Conservation (phyloP, 2,329 filamentous ascomycete species). For the Claviceps arundinis region DNA sequence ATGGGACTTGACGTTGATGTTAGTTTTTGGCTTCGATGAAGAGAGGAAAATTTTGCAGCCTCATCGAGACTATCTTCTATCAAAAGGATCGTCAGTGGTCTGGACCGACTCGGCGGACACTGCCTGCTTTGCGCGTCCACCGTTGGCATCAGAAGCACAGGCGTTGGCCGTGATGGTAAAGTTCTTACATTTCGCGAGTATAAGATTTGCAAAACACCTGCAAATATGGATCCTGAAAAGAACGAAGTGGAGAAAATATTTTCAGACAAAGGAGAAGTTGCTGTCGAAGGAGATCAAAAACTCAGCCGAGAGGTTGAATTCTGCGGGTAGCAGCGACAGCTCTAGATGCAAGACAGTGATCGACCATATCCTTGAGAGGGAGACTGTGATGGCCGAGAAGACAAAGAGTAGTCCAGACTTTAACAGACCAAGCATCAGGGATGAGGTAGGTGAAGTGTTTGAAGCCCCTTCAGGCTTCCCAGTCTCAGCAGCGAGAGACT, state of each 20-base stretch:
- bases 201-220: constrained; percentile 6
- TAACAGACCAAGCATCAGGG: constrained; percentile 15
- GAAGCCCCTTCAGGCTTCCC: too few species aligned
- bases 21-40: not conserved
- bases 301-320: not conserved
- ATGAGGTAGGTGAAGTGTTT: constrained; percentile 14
- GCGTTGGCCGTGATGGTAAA: not conserved
- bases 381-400: constrained; percentile 14
- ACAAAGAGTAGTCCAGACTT: constrained; percentile 16
- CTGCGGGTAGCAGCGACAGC: not conserved
- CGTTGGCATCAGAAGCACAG: not conserved
- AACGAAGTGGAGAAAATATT: constrained; percentile 2
- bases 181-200: not conserved
- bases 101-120: not conserved
- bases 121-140: not conserved
- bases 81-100: not conserved
- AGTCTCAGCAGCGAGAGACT: not conserved
- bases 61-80: not conserved
- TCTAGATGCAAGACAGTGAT: not conserved
- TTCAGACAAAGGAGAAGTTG: constrained; percentile 2
- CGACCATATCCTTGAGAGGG: not conserved
- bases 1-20: constrained; percentile 18
- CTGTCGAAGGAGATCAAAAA: constrained; percentile 4
- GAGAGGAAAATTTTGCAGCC: not conserved
- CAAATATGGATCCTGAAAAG: constrained; percentile 14